A percentile compares a stretch with the other conserved stretches of the same genome.
Evolutionary conservation across 2,329 filamentous ascomycete species (phyloP).

Genomic region (Aureobasidium sp.): DNA sequence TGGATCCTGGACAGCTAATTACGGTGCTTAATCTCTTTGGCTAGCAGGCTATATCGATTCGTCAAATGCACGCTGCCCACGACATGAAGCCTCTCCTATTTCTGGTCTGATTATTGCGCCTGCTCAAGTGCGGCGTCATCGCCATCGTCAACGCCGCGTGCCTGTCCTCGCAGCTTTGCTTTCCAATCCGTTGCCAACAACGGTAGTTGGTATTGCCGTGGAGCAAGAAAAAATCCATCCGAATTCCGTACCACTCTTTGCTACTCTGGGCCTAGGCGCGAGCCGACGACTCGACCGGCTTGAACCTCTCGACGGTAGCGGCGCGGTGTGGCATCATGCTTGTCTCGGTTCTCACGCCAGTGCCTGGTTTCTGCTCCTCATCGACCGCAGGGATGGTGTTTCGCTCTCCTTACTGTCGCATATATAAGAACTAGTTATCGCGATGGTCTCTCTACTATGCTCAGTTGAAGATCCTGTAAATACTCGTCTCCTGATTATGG

Average conservation of each 20-base stretch:
- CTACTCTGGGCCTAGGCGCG: not conserved
- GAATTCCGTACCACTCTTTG: not conserved
- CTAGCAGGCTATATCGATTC: not conserved
- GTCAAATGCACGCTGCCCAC: not conserved
- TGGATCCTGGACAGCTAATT: not conserved
- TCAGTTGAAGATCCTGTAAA: not conserved
- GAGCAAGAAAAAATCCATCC: not conserved
- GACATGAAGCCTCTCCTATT: not conserved
- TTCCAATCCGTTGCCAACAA: not conserved
- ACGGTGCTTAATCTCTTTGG: not conserved
- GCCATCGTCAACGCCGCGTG: not conserved
- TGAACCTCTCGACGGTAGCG: not conserved
- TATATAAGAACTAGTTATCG: not conserved
- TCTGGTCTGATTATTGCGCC: not conserved
- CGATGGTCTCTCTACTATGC: not conserved
- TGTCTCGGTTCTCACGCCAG: not conserved
- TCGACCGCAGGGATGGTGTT: not conserved
- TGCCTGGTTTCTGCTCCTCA: not conserved
- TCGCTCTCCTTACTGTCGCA: constrained; percentile 1
- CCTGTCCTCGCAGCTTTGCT: too few relatives aligned
- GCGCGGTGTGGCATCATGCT: not conserved
- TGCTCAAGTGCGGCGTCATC: not conserved
- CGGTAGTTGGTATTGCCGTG: not conserved
- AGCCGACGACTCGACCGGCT: not conserved
- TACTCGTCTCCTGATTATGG: not conserved